These are phyloP conservation scores for Tuber brumale DNA, from an alignment of 495 filamentous ascomycete species.

Conservation along the genomic window DNA sequence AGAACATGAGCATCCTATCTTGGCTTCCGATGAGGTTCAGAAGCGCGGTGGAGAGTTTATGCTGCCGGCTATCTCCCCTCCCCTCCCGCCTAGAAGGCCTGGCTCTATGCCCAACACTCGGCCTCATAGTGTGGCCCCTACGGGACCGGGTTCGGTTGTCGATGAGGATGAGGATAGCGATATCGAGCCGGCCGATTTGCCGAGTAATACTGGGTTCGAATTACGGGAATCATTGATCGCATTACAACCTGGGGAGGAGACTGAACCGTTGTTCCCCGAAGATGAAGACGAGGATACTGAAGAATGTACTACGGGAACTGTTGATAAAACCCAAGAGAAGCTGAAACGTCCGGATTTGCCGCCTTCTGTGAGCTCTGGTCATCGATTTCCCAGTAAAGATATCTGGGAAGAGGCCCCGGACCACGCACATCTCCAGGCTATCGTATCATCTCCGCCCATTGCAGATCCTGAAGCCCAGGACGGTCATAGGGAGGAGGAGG, in stretches of 20 bases:
- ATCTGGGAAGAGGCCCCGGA: slow-evolving; percentile 96
- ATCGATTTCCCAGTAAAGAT: slow-evolving; percentile 86
- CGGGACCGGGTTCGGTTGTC: slow-evolving; percentile 4
- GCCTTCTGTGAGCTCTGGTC: slow-evolving; percentile 45
- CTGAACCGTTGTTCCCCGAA: slow-evolving; percentile 90
- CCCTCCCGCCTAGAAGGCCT: slow-evolving; percentile 43
- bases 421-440: slow-evolving; percentile 73
- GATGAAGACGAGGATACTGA: slow-evolving; percentile 58
- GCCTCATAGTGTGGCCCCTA: slow-evolving; percentile 29
- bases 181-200: slow-evolving; percentile 19
- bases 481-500: slow-evolving; percentile 47
- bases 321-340: slow-evolving; percentile 45
- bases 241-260: slow-evolving; percentile 85
- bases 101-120: slow-evolving; percentile 26
- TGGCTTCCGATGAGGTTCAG: slow-evolving; percentile 84
- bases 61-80: slow-evolving; percentile 53
- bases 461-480: slow-evolving; percentile 54
- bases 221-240: slow-evolving; percentile 46
- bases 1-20: slow-evolving; percentile 61
- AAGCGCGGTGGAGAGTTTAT: slow-evolving; percentile 59
- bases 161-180: slow-evolving; percentile 23
- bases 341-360: slow-evolving; percentile 58
- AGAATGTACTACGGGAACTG: slow-evolving; percentile 35
- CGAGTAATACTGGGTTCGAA: slow-evolving; percentile 15
- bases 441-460: slow-evolving; percentile 66